phyloP scores from a whole-genome alignment of 257 asterid genomes.

The Solanum paucissectum region DNA sequence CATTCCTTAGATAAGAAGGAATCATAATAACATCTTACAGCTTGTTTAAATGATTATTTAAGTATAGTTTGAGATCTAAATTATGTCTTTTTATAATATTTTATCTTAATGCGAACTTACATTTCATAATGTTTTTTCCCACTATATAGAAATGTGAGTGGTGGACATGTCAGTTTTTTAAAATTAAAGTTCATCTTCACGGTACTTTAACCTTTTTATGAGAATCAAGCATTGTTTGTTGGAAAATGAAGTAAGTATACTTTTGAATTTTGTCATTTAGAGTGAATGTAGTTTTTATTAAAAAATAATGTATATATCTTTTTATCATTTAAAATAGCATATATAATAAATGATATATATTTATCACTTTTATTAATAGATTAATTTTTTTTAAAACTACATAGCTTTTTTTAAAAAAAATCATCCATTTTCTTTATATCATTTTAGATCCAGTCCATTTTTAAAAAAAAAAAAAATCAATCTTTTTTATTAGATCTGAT shows the following conservation, averaged over 20 bases:
- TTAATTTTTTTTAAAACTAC: not conserved
- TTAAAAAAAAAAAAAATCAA: too few relatives aligned
- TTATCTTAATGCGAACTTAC: not conserved
- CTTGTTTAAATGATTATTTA: not conserved
- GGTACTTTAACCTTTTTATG: not conserved
- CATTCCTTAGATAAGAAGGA: too few relatives aligned
- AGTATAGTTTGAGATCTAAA: not conserved
- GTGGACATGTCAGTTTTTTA: not conserved
- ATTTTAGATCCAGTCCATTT: too few relatives aligned
- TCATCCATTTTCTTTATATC: not conserved
- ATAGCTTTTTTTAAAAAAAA: too few relatives aligned
- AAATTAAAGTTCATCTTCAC: not conserved
- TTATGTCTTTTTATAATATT: not conserved
- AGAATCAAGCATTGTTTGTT: not conserved
- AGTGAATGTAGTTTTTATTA: too few relatives aligned
- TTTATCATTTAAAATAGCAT: too few relatives aligned
- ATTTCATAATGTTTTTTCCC: not conserved
- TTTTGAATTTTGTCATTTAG: too few relatives aligned
- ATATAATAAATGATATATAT: too few relatives aligned
- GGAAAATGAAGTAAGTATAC: too few relatives aligned
- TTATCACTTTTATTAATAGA: too few relatives aligned
- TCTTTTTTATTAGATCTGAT: too few relatives aligned
- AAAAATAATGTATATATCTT: too few relatives aligned
- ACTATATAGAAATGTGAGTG: not conserved
- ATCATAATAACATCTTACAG: not conserved